phyloP scores from a whole-genome alignment of 1,284 basidiomycete genomes.

The Rhizoctonia solani region DNA sequence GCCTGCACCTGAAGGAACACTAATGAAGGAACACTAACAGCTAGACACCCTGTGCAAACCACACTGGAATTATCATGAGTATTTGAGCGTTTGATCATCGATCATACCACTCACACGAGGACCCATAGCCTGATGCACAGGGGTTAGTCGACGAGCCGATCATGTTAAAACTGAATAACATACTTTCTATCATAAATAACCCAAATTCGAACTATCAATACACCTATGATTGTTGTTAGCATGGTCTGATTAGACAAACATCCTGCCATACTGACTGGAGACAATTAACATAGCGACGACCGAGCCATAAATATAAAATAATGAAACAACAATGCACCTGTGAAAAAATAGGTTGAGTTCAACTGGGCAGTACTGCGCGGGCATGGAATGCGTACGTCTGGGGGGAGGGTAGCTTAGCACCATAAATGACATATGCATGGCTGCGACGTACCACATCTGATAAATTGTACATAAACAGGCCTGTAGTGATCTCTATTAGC shows the following conservation, averaged over 20 bases:
- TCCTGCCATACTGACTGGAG: neutral
- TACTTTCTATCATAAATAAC: slow-evolving; percentile 9
- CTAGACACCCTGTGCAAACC: neutral
- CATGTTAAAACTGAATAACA: neutral
- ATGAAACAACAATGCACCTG: slow-evolving; percentile 8
- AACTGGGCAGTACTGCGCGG: neutral
- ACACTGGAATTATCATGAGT: neutral
- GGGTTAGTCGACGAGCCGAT: too few species aligned
- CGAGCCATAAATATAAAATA: slow-evolving; percentile 16
- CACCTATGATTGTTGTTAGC: neutral
- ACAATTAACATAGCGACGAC: slow-evolving; percentile 14
- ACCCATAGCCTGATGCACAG: slow-evolving; percentile 23
- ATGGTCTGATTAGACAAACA: neutral
- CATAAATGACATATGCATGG: too few species aligned
- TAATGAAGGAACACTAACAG: neutral
- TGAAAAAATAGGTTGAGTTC: neutral
- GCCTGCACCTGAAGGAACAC: neutral
- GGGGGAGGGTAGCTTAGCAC: too few species aligned
- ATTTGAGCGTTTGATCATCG: neutral
- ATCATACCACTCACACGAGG: neutral
- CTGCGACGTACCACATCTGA: neutral
- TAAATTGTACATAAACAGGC: neutral
- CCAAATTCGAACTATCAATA: slow-evolving; percentile 17
- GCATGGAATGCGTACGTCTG: too few species aligned
- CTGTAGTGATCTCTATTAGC: neutral